Conservation (phyloP, 1,284 basidiomycete genomes). For the Heliocybe sulcata region DNA sequence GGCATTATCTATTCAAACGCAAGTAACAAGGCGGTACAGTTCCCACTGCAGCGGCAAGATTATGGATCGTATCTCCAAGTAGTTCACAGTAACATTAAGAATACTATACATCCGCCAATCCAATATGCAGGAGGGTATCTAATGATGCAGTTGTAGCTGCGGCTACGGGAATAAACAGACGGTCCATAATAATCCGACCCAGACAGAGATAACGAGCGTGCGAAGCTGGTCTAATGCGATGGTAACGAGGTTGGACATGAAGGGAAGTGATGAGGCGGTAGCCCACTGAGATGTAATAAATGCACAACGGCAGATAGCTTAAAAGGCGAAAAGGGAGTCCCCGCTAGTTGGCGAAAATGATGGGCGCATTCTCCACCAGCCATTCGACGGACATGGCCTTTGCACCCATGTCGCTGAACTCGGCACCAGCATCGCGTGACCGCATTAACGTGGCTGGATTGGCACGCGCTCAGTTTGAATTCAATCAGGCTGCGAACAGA, state of each 20-base stretch:
- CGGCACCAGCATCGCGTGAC: constrained; percentile 78
- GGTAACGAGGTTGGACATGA: not conserved
- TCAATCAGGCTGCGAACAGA: not conserved
- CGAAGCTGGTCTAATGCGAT: not conserved
- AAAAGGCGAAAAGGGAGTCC: not conserved
- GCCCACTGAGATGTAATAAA: not conserved
- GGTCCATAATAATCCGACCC: not conserved
- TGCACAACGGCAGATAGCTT: not conserved
- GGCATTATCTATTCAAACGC: constrained; percentile 43
- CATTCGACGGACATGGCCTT: constrained; percentile 90
- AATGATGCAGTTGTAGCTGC: not conserved
- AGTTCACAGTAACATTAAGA: not conserved
- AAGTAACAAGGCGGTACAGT: constrained; percentile 15
- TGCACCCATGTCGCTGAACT: constrained; percentile 96
- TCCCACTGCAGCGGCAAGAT: too few species aligned
- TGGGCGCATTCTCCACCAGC: constrained; percentile 84
- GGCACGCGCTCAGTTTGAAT: constrained; percentile 10
- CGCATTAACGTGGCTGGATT: constrained; percentile 85
- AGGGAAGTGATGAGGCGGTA: not conserved
- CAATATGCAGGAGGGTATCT: not conserved
- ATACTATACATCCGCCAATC: not conserved
- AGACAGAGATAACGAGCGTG: not conserved
- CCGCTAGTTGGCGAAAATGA: constrained; percentile 35
- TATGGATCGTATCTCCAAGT: too few species aligned
- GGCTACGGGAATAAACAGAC: not conserved